Percentiles rank a stretch among this genome's conserved stretches.
Evolutionary conservation across 2,329 filamentous ascomycete species (phyloP).

Genomic region (Aureobasidium sp.): DNA sequence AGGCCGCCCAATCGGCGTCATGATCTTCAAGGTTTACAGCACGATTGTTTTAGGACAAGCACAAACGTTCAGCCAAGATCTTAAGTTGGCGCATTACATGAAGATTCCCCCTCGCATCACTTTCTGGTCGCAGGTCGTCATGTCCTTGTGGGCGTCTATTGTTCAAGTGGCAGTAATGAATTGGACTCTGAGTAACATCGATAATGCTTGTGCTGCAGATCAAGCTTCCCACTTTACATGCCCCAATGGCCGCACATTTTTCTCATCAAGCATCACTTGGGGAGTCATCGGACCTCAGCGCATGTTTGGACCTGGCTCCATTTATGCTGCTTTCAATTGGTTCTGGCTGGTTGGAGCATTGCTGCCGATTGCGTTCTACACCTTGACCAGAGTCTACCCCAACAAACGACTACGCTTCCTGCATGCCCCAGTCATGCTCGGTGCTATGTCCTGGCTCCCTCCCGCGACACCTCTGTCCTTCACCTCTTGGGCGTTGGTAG

Average conservation of each 20-base stretch:
- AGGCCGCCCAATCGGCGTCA: slow-evolving; percentile 79
- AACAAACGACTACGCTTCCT: slow-evolving; percentile 7
- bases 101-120: slow-evolving; percentile 75
- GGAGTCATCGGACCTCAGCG: slow-evolving; percentile 72
- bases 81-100: slow-evolving; percentile 85
- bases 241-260: slow-evolving; percentile 78
- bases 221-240: slow-evolving; percentile 84
- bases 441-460: neutral
- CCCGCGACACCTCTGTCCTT: neutral
- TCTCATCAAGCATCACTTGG: slow-evolving; percentile 85
- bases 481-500: neutral
- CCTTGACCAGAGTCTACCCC: slow-evolving; percentile 40
- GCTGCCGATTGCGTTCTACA: slow-evolving; percentile 67
- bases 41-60: slow-evolving; percentile 58
- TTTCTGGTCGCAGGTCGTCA: slow-evolving; percentile 70
- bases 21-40: slow-evolving; percentile 88
- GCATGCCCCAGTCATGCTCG: slow-evolving; percentile 1
- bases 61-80: slow-evolving; percentile 79
- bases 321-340: slow-evolving; percentile 61
- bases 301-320: slow-evolving; percentile 70
- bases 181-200: slow-evolving; percentile 79
- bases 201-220: slow-evolving; percentile 66
- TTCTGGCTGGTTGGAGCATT: slow-evolving; percentile 67
- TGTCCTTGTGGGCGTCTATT: slow-evolving; percentile 66
- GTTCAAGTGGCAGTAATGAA: slow-evolving; percentile 81